These are phyloP conservation scores for Candida sakaeoensis DNA, from an alignment of 805 yeast genomes.

Conservation along the genomic window DNA sequence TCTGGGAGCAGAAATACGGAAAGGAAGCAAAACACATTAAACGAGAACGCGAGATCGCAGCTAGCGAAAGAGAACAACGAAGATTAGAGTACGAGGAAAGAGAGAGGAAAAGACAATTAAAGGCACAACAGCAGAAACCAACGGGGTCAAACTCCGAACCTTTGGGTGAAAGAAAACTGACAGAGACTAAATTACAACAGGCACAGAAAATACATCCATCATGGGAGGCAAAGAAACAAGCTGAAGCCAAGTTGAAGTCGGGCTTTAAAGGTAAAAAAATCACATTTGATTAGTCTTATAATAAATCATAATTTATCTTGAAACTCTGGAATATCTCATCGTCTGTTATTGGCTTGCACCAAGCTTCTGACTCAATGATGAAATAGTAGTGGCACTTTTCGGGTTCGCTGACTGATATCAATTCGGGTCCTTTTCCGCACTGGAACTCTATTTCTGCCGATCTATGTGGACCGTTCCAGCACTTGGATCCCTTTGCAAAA, in stretches of 20 bases:
- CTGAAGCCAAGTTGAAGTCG: constrained; percentile 61
- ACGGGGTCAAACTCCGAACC: constrained; percentile 39
- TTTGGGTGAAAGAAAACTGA: constrained; percentile 31
- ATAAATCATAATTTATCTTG: constrained; percentile 21
- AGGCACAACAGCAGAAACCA: constrained; percentile 35
- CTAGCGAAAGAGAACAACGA: constrained; percentile 54
- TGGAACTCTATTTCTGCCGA: constrained; percentile 58
- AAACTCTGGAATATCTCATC: constrained; percentile 24
- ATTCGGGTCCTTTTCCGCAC: constrained; percentile 59
- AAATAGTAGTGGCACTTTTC: constrained; percentile 74
- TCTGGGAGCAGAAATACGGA: constrained; percentile 94
- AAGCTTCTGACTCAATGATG: constrained; percentile 36
- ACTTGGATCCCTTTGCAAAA: constrained; percentile 65
- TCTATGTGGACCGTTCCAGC: constrained; percentile 94
- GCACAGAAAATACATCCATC: constrained; percentile 74
- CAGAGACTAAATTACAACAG: constrained; percentile 8
- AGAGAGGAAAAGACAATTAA: constrained; percentile 60
- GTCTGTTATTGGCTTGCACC: constrained; percentile 32
- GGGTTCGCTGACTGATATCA: constrained; percentile 77
- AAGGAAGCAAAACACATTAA: constrained; percentile 75
- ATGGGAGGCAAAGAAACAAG: constrained; percentile 86
- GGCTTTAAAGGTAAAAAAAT: constrained; percentile 82
- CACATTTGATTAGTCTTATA: constrained; percentile 51
- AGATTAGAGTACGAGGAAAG: constrained; percentile 71
- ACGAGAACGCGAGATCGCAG: constrained; percentile 54